phyloP scores from a whole-genome alignment of 139 green algal species.

The Pleodorina starrii region DNA sequence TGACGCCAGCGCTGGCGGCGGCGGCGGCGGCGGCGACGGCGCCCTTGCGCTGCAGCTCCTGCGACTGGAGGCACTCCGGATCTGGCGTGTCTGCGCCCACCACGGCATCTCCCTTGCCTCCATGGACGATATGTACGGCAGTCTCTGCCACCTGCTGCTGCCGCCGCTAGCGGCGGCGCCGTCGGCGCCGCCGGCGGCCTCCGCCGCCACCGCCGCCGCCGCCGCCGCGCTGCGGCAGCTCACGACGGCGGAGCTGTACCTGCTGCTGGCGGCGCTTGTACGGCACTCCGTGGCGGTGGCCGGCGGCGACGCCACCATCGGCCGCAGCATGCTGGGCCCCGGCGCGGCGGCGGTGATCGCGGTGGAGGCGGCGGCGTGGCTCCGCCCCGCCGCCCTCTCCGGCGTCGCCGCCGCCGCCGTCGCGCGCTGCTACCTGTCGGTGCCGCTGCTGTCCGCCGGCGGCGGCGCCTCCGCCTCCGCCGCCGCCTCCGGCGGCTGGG shows the following conservation, averaged over 20 bases:
- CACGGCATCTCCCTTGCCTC: slow-evolving; percentile 57
- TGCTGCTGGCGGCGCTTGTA: slow-evolving; percentile 55
- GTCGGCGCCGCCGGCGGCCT: not conserved
- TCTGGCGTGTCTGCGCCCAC: slow-evolving; percentile 66
- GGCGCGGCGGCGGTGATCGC: slow-evolving; percentile 53
- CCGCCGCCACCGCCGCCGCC: not conserved
- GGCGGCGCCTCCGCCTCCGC: not conserved
- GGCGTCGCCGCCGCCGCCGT: slow-evolving; percentile 30
- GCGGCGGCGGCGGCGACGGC: not conserved
- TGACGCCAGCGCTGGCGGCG: not conserved
- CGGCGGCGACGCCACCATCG: slow-evolving; percentile 39
- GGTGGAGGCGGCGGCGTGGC: slow-evolving; percentile 38
- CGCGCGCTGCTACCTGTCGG: not conserved
- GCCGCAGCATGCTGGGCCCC: slow-evolving; percentile 48
- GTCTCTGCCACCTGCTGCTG: slow-evolving; percentile 39
- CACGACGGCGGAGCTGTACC: slow-evolving; percentile 47
- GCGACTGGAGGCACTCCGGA: slow-evolving; percentile 64
- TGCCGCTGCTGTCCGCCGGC: slow-evolving; percentile 12
- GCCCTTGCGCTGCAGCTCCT: slow-evolving; percentile 17
- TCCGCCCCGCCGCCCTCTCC: slow-evolving; percentile 7
- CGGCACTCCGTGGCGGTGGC: slow-evolving; percentile 45
- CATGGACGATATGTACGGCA: slow-evolving; percentile 68
- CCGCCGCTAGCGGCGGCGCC: slow-evolving; percentile 13
- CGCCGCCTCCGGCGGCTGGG: not conserved
- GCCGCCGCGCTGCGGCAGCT: slow-evolving; percentile 36